Evolutionary conservation across 2,329 filamentous ascomycete genomes (phyloP).

Genomic region (Aspergillus sp.): DNA sequence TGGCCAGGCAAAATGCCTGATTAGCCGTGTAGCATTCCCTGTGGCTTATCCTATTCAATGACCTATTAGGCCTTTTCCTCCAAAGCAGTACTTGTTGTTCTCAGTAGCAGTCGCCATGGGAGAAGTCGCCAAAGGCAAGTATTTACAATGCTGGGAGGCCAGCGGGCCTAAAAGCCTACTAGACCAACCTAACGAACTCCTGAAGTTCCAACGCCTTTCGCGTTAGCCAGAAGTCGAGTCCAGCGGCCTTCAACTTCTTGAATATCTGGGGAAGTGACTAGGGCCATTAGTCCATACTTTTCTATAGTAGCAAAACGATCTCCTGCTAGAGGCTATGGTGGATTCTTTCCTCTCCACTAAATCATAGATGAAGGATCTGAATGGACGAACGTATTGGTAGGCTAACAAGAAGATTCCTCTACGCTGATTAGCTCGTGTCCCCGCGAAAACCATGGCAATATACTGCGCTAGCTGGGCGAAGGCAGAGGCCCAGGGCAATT

Average conservation of each 20-base stretch:
- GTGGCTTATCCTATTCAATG: no score
- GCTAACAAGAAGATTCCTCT: not conserved
- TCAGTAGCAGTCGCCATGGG: conserved; percentile 15
- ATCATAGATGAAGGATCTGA: conserved; percentile 12
- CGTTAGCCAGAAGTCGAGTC: conserved; percentile 8
- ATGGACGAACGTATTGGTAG: conserved; percentile 12
- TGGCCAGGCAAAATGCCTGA: not conserved
- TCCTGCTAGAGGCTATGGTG: no score
- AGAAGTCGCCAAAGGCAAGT: conserved; percentile 25
- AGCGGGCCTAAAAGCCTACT: conserved; percentile 23
- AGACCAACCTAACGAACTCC: conserved; percentile 19
- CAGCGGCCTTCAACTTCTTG: no score
- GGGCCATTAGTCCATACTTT: no score
- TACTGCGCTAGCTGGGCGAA: conserved; percentile 13
- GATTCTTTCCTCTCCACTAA: no score
- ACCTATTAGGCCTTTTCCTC: conserved; percentile 2
- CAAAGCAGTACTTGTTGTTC: conserved; percentile 19
- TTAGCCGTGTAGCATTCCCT: no score
- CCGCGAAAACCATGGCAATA: conserved; percentile 4
- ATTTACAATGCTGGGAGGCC: conserved; percentile 18
- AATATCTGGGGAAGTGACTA: no score
- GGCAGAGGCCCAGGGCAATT: conserved; percentile 12
- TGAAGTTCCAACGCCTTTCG: conserved; percentile 10
- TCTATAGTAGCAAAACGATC: no score
- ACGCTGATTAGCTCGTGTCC: not conserved